phyloP scores from a whole-genome alignment of 73 alveolate genomes.

The Paramecium tetraurelia region DNA sequence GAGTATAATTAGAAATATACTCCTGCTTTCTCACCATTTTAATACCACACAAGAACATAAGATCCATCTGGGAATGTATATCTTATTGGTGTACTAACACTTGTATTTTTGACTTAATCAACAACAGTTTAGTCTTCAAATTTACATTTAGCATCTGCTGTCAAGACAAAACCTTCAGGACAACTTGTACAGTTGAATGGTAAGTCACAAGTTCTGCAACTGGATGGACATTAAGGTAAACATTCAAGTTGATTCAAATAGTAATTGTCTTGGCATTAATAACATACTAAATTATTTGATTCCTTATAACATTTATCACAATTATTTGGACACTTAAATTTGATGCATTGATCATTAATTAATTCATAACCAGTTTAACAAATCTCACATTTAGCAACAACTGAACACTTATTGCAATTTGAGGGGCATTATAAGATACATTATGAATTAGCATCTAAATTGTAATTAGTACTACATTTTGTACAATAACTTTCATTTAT shows the following conservation, averaged over 20 bases:
- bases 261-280: neutral
- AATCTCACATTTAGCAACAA: neutral
- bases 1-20: neutral
- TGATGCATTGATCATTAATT: neutral
- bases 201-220: neutral
- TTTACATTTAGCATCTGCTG: neutral
- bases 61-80: neutral
- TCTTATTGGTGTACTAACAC: neutral
- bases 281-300: neutral
- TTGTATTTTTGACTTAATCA: neutral
- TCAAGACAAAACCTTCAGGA: neutral
- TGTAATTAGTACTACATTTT: neutral
- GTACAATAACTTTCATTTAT: neutral
- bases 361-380: neutral
- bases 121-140: neutral
- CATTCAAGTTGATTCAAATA: neutral
- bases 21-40: slow-evolving; percentile 1
- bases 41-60: neutral
- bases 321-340: neutral
- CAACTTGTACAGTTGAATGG: neutral
- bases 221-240: neutral
- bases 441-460: neutral
- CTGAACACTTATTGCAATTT: neutral
- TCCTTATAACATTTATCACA: neutral
- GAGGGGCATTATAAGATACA: neutral